Base-by-base conservation (phyloP, 1,284 basidiomycete genomes). In the Microstroma glucosiphilum region DNA sequence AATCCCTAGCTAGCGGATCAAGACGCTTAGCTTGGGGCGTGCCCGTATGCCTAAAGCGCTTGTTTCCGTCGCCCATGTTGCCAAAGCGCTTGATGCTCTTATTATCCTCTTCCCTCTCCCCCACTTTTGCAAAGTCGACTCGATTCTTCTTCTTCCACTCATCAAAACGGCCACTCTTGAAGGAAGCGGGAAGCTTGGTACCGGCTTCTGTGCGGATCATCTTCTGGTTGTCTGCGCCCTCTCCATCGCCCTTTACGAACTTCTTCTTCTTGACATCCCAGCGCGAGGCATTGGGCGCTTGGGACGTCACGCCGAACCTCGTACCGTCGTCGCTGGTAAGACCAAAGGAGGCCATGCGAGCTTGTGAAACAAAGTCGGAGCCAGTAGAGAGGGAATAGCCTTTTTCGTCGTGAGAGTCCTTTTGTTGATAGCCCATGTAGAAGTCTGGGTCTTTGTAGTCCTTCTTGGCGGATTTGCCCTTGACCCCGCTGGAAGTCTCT, bases 191-290 rank as follows among this genome's bases (percentile, higher is more conserved):
- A n/a, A 99, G 83, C 56, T 89, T 86, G 15, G 88, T 86, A 0
- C 96, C 96, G 68, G 88, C 92, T 80, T 99, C 96, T 1, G 92
- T 92, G 68, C 86, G 87, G 70, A 99, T 89, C 70, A 98, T 84
- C 80, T 96, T 97, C 72, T 94, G 85, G 79, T 97, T 97, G 80
- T 97, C 92, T 3, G 90, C 86, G 4, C 93, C 92, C 40, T 83
- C 84, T 11, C 90, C 89, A 48, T 87, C 87, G 7, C 91, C 92
- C 70, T 89, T 86, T 48, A 96, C 83, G 70, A 97, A 97, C 74
- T 90, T 92, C 80, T 96, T 96, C 82, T 92, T 94, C 82, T 94
- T 96, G 72, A 90, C 89, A 80, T 97, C 93, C 96, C 96, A 99
- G 40, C 82, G 86, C 62, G 85, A 84, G 13, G 85, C 83, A 37